Percentiles rank a stretch among this genome's conserved stretches.
Evolutionary conservation across 2,329 filamentous ascomycete genomes (phyloP).

Genomic region (Ophiosphaerella narmari): DNA sequence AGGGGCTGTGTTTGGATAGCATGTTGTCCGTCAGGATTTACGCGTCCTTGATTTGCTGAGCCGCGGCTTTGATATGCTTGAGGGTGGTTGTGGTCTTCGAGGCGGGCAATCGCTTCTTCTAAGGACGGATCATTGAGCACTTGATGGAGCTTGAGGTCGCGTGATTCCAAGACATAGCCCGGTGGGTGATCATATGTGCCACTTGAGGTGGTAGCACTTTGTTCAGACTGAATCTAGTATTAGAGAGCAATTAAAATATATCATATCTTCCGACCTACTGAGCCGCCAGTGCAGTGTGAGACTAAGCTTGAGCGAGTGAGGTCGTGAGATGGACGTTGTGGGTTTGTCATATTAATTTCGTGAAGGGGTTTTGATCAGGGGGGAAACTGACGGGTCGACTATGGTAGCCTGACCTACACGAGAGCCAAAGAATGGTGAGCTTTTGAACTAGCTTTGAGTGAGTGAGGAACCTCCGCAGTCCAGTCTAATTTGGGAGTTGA

Average conservation of each 20-base stretch:
- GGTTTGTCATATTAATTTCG: no score
- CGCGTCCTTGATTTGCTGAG: neutral
- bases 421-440: no score
- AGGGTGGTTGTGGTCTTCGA: neutral
- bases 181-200: neutral
- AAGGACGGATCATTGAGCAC: neutral
- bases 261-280: neutral
- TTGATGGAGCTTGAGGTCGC: neutral
- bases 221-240: neutral
- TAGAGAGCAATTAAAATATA: neutral
- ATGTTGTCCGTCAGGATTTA: neutral
- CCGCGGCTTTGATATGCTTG: neutral
- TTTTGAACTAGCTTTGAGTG: no score
- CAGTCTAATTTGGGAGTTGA: no score
- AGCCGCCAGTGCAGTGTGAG: neutral
- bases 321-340: neutral
- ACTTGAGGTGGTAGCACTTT: neutral
- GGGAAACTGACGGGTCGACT: no score
- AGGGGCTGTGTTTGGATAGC: neutral
- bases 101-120: neutral
- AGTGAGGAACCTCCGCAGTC: no score
- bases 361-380: no score
- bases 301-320: neutral
- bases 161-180: neutral
- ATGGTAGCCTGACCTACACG: no score